These are phyloP conservation scores for Hypoxylon sp. DNA, from an alignment of 2,329 filamentous ascomycete genomes.

Conservation along the genomic window DNA sequence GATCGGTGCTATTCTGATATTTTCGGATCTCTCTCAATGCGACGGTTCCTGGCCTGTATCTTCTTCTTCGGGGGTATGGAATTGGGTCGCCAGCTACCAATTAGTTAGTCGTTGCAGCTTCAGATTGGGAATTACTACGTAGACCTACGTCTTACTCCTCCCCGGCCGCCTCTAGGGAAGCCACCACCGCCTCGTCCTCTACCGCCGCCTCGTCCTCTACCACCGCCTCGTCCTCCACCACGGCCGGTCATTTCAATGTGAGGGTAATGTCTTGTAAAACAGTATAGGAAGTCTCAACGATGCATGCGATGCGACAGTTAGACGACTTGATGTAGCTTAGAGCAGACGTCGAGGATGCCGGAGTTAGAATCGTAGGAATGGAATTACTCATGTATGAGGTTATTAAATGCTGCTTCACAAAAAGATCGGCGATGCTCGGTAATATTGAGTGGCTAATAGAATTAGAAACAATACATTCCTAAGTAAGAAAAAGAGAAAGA, in stretches of 20 bases:
- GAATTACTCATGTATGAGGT: too few relatives aligned
- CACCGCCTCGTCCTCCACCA: conserved; percentile 38
- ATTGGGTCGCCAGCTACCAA: conserved; percentile 78
- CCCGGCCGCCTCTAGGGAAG: conserved; percentile 32
- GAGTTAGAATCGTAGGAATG: neutral
- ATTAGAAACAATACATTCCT: conserved; percentile 40
- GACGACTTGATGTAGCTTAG: conserved; percentile 13
- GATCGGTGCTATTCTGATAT: conserved; percentile 91
- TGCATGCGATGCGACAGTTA: conserved; percentile 7
- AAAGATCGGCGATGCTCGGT: conserved; percentile 11
- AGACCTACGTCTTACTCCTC: conserved; percentile 55
- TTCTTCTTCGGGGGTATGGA: conserved; percentile 71
- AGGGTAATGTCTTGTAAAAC: conserved; percentile 12
- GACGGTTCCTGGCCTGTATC: conserved; percentile 84
- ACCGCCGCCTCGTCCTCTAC: conserved; percentile 38
- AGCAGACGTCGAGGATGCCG: conserved; percentile 1
- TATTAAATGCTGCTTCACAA: conserved; percentile 28
- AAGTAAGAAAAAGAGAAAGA: conserved; percentile 43
- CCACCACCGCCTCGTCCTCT: conserved; percentile 29
- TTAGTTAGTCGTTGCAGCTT: conserved; percentile 45
- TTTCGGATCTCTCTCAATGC: conserved; percentile 92
- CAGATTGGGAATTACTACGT: conserved; percentile 48
- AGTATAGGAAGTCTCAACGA: neutral
- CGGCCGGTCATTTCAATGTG: conserved; percentile 31
- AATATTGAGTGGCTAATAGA: conserved; percentile 24